A percentile compares a stretch with the other conserved stretches of the same genome.
Evolutionary conservation across 768 basidiomycete genomes (phyloP).

Genomic region (Rhodotorula diobovata): DNA sequence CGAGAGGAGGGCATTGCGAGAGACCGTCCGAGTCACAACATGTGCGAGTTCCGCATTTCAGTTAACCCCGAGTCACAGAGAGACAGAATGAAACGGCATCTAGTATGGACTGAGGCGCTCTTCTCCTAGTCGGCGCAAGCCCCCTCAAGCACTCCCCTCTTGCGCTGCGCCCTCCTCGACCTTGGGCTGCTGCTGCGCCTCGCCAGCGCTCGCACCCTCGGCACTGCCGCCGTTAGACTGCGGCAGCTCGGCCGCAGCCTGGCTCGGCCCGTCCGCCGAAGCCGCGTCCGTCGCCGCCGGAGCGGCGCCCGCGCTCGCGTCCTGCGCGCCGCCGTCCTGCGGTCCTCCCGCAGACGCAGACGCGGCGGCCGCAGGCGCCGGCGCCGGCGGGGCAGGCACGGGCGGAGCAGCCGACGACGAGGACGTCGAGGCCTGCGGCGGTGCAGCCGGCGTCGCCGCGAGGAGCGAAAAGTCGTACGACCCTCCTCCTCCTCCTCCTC

Average conservation of each 20-base stretch:
- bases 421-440: background rate
- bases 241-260: no score
- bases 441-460: background rate
- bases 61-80: no score
- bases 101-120: no score
- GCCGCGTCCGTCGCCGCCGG: background rate
- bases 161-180: background rate
- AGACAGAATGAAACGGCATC: no score
- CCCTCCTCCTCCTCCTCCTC: background rate
- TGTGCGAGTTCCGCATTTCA: no score
- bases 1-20: no score
- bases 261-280: background rate
- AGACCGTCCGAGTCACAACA: no score
- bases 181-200: background rate
- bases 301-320: background rate
- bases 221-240: no score
- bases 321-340: no score
- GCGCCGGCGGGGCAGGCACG: background rate
- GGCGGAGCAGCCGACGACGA: background rate
- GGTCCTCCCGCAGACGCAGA: background rate
- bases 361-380: background rate
- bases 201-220: background rate
- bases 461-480: background rate
- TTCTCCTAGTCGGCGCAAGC: no score
- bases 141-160: background rate